Percentiles rank a stretch among this genome's conserved stretches.
Evolutionary conservation across 192 early-diverging fungal genomes (phyloP).

Genomic region (Podila verticillata): DNA sequence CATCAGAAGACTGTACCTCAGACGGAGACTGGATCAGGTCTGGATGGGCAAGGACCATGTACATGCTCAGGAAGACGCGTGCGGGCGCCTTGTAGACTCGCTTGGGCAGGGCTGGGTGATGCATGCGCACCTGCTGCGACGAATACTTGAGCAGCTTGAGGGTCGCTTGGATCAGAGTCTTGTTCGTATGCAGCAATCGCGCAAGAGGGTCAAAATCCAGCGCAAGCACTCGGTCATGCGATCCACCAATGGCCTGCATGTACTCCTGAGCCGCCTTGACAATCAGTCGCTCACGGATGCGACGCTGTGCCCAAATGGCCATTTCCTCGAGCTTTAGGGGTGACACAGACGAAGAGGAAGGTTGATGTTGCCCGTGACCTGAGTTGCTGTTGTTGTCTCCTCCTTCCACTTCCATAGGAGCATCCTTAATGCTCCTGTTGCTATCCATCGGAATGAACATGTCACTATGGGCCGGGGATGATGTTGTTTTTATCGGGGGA

Average conservation of each 20-base stretch:
- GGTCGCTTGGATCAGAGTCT: conserved; percentile 53
- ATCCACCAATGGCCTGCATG: conserved; percentile 38
- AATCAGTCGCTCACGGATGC: conserved; percentile 10
- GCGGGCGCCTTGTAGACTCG: conserved; percentile 38
- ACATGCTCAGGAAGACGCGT: conserved; percentile 76
- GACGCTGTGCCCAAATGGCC: conserved; percentile 17
- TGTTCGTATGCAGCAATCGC: conserved; percentile 37
- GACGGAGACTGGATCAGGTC: conserved; percentile 63
- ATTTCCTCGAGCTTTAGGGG: conserved; percentile 8
- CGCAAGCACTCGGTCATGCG: conserved; percentile 20
- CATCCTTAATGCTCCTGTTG: background rate
- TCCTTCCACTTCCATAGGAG: background rate
- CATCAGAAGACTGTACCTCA: conserved; percentile 17
- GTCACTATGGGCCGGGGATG: background rate
- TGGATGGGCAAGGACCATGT: conserved; percentile 76
- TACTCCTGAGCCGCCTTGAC: conserved; percentile 34
- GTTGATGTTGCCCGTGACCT: background rate
- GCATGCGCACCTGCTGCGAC: conserved; percentile 25
- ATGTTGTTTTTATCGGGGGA: conserved; percentile 7
- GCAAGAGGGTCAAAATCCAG: conserved; percentile 42
- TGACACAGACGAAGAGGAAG: background rate
- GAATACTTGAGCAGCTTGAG: conserved; percentile 45
- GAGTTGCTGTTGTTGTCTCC: background rate
- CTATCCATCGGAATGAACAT: background rate
- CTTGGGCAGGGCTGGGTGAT: background rate